Base-by-base conservation (phyloP, 2,329 filamentous ascomycete species). In the Pestalotiopsis fici region DNA sequence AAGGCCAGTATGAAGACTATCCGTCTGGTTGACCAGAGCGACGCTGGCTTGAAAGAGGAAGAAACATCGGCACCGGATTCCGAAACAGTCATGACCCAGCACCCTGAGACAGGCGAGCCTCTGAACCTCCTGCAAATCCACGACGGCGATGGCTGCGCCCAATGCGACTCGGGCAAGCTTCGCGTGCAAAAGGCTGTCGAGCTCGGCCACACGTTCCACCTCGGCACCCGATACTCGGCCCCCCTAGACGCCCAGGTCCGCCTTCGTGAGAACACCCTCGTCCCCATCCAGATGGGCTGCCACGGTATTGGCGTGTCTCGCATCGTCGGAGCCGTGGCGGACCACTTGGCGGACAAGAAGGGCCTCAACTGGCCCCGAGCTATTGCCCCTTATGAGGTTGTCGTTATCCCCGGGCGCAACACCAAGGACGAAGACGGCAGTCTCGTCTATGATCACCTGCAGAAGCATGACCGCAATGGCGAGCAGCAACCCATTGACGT, bases 281-380 rank as follows among this genome's bases (percentile, higher is more conserved):
- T 89, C 0, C 84, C 90, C 0, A 86, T 97, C 74, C 89, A 97
- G 71, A 99, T 99, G 96, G 96, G 96, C 66, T 99, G 96, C 77
- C 94, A 98, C 76, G 96, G 96, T 0, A 97, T 99, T 69, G 96
- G 96, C 1, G 89, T 99, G 21, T 97, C 94, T 4, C 91, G 96
- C 57, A 90, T 99, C 73, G 91, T 99, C 69, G 94, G 91, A 9
- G 94, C 96, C 1, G 89, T 96, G 0, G 95, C 95, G 1, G 91
- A 95, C 70, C 87, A 91, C 50, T 83, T 94, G 11, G 86, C 89
- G 0, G 93, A 97, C 71, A 76, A 85, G 2, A 87, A 83, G 74
- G 96, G 94, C 0, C 84, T 98, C 7, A 94, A 93, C 73, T 99
- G 96, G 96, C 96, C 96, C 0, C 85, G 90, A 5, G 89, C 84